A percentile compares a stretch with the other conserved stretches of the same genome.
Conservation (phyloP, 305 asterid species). For the Stenogyne calaminthoides region DNA sequence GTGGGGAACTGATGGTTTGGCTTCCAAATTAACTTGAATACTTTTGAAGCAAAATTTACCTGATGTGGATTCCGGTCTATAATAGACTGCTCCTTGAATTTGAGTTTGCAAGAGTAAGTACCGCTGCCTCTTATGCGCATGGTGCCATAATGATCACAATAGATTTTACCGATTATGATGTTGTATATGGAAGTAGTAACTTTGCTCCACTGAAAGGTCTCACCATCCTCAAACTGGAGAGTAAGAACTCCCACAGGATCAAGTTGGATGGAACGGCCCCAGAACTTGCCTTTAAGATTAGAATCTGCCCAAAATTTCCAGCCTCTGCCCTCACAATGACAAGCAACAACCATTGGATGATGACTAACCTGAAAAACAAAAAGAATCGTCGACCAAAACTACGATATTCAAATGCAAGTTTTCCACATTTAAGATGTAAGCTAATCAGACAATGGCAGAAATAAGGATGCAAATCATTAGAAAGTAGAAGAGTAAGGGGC, state of each 20-base stretch:
- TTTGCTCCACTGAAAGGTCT: slow-evolving; percentile 97
- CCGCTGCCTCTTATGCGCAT: slow-evolving; percentile 98
- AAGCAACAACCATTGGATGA: slow-evolving; percentile 97
- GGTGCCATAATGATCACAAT: slow-evolving; percentile 94
- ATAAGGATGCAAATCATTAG: slow-evolving; percentile 18
- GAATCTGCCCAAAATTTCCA: slow-evolving; percentile 99
- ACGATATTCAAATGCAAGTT: slow-evolving; percentile 1
- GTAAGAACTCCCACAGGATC: slow-evolving; percentile 93
- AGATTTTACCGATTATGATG: slow-evolving; percentile 90
- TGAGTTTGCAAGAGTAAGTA: slow-evolving; percentile 91
- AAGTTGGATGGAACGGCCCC: slow-evolving; percentile 99
- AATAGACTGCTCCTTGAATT: slow-evolving; percentile 97
- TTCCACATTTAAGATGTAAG: slow-evolving; percentile 17
- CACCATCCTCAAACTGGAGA: slow-evolving; percentile 94
- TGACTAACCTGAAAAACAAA: slow-evolving; percentile 83
- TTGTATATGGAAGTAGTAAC: slow-evolving; percentile 96
- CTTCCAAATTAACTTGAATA: slow-evolving; percentile 17
- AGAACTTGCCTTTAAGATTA: slow-evolving; percentile 96
- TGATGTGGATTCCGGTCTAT: slow-evolving; percentile 98
- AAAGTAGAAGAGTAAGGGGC: not conserved
- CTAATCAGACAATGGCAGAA: not conserved
- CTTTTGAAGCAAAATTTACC: slow-evolving; percentile 44
- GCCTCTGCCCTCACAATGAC: slow-evolving; percentile 96
- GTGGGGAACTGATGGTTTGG: slow-evolving; percentile 19
- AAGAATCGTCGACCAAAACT: slow-evolving; percentile 12